These are phyloP conservation scores for Corylus avellana DNA, from an alignment of 306 rosid genomes.

Conservation along the genomic window DNA sequence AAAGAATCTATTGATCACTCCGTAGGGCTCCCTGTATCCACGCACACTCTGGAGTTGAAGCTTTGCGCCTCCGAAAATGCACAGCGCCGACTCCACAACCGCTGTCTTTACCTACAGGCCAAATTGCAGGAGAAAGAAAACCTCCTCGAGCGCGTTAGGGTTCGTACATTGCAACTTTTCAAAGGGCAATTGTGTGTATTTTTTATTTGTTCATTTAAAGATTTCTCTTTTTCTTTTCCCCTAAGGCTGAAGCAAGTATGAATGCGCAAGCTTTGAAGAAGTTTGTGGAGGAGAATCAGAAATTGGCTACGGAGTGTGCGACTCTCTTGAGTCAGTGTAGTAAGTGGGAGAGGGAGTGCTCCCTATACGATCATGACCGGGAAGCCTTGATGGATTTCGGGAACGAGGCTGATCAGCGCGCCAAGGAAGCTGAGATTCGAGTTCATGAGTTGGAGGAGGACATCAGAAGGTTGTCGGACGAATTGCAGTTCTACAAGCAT, in stretches of 20 bases:
- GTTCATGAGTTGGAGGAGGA: constrained; percentile 64
- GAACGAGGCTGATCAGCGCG: constrained; percentile 89
- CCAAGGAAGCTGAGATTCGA: constrained; percentile 71
- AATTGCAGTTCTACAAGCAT: constrained; percentile 45
- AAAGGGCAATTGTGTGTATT: background rate
- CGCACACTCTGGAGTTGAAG: constrained; percentile 53
- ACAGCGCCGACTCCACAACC: constrained; percentile 51
- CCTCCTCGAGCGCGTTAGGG: constrained; percentile 61
- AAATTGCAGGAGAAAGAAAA: constrained; percentile 65
- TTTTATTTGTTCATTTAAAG: background rate
- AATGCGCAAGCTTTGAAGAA: constrained; percentile 84
- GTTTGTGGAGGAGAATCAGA: constrained; percentile 82
- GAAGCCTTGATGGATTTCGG: constrained; percentile 96
- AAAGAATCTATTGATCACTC: constrained; percentile 60
- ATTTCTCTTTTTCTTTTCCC: background rate
- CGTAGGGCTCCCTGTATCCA: constrained; percentile 58
- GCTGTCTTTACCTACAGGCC: constrained; percentile 40
- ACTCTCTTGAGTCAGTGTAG: constrained; percentile 52
- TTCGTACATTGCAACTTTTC: constrained; percentile 16
- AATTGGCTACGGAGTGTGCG: constrained; percentile 62
- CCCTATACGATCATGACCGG: constrained; percentile 76
- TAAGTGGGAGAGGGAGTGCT: constrained; percentile 70
- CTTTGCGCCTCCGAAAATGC: constrained; percentile 66
- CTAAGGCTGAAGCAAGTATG: constrained; percentile 69
- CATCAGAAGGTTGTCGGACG: constrained; percentile 48